Base-by-base conservation (phyloP, 345 rosid species). In the Gossypium longicalyx region DNA sequence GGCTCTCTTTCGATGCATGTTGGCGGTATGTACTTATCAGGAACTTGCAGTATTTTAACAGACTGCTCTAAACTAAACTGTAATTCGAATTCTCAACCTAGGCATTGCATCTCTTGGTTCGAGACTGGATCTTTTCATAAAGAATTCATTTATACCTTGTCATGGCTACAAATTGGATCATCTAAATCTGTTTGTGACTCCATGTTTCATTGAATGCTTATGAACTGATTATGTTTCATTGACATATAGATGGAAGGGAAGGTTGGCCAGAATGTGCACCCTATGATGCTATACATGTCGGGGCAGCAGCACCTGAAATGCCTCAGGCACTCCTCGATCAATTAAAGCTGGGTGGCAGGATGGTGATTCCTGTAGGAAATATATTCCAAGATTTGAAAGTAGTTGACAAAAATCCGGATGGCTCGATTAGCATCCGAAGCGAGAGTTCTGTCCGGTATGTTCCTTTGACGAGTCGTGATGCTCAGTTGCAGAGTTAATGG, bases 291-390 rank as follows among this genome's bases (percentile, higher is more conserved):
- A 90, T 93, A 65, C 98, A 93, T 68, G 99, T 95, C 12, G 99
- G 99, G 48, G 99, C 99, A n/a, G 98, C 99, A 1, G 97, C 99
- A 38, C 77, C 90, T 0, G 93, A 95, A 76, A 86, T 95, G 16
- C 99, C 98, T 2, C 86, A 80, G 79, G 73, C 97, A 1, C 97
- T 95, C 15, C 70, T 95, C 47, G 90, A 93, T 78, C 99, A 95
- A 81, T 78, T 95, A 77, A 95, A 95, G 79, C 97, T 97, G 0
- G 98, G 99, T 38, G 98, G 98, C 17, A 81, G 96, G 76, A 89
- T 95, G 98, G 98, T 95, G 74, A 95, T 95, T 69, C 98, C 98
- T 0, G 94, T 93, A 6, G 99, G 98, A 54, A 85, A 90, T 4
- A 81, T 90, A 65, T 86, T 86, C 56, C 99, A 95, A 77, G 96